Evolutionary conservation across 1,139 yeast species (phyloP).

Genomic region (Pneumocystis jirovecii): DNA sequence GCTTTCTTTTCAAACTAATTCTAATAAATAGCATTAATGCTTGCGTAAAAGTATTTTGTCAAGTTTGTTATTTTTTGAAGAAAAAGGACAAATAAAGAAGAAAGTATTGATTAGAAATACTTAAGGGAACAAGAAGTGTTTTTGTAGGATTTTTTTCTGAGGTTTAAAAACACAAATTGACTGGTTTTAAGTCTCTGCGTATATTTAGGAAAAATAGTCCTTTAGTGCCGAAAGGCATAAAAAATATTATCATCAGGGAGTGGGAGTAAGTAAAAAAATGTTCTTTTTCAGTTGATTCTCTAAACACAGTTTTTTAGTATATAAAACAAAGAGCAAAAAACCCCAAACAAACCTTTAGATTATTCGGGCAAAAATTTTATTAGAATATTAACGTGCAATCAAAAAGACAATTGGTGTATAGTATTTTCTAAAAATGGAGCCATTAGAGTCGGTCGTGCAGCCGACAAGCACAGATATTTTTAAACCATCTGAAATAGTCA

Average conservation of each 20-base stretch:
- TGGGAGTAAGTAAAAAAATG: not conserved
- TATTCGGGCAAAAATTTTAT: not conserved
- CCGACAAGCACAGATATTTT: not conserved
- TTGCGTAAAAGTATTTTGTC: not conserved
- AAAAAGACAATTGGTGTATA: not conserved
- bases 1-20: not conserved
- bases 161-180: not conserved
- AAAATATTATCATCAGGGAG: not conserved
- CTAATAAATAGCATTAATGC: not conserved
- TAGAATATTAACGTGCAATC: not conserved
- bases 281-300: not conserved
- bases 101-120: not conserved
- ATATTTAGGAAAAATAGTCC: not conserved
- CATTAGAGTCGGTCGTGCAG: not conserved
- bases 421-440: not conserved
- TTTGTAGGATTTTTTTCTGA: not conserved
- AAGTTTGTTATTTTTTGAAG: not conserved
- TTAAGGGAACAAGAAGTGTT: not conserved
- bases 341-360: not conserved
- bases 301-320: not conserved
- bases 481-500: not conserved
- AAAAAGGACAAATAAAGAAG: not conserved
- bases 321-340: not conserved
- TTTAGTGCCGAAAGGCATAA: not conserved
- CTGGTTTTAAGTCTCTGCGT: not conserved